These are phyloP conservation scores for Cryptosporidium muris DNA, from an alignment of 169 alveolate genomes.

Conservation along the genomic window DNA sequence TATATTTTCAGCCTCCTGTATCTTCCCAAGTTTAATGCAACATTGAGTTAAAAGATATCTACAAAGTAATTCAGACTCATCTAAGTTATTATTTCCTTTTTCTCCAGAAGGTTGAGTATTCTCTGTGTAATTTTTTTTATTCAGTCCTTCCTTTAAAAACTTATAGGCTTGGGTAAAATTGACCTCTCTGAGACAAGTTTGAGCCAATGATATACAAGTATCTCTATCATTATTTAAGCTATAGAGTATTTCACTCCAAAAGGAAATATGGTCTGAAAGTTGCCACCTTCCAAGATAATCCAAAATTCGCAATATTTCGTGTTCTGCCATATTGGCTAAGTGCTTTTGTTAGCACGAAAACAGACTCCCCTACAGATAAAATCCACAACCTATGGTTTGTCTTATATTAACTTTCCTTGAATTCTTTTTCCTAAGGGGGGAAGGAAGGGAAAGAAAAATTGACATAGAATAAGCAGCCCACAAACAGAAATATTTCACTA, in stretches of 20 bases:
- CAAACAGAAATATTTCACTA: too few relatives aligned
- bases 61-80: constrained; percentile 24
- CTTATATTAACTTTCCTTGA: neutral
- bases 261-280: constrained; percentile 19
- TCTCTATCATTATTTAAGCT: constrained; percentile 24
- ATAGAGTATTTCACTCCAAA: constrained; percentile 52
- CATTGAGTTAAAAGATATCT: constrained; percentile 44
- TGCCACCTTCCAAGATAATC: constrained; percentile 44
- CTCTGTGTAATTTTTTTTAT: constrained; percentile 4
- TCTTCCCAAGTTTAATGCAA: constrained; percentile 14
- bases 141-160: constrained; percentile 12
- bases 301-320: constrained; percentile 37
- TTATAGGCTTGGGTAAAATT: constrained; percentile 41
- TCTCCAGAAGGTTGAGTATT: neutral
- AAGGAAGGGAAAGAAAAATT: too few relatives aligned
- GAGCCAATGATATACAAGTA: constrained; percentile 39
- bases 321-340: neutral
- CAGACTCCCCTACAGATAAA: too few relatives aligned
- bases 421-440: neutral
- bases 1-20: constrained; percentile 55
- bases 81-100: neutral
- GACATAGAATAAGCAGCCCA: too few relatives aligned
- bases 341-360: too few relatives aligned
- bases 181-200: constrained; percentile 11
- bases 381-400: too few relatives aligned